These are phyloP conservation scores for Trichoderma atroviride DNA, from an alignment of 2,329 filamentous ascomycete genomes.

Conservation along the genomic window DNA sequence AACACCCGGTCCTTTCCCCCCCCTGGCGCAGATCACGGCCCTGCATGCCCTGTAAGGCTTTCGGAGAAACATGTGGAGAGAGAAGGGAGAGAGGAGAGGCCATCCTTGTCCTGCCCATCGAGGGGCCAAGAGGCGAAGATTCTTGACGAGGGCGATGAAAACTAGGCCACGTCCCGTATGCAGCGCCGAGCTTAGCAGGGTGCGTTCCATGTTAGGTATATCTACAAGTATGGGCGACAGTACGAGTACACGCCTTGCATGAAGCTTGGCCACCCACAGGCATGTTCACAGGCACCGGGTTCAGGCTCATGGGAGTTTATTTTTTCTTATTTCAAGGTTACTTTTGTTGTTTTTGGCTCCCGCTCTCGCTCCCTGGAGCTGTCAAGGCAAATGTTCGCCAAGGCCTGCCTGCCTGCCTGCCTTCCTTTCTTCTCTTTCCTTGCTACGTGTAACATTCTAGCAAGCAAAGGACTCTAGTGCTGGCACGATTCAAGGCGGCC, in stretches of 20 bases:
- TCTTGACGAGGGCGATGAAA: not conserved
- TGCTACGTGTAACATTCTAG: not conserved
- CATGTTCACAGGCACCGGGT: not conserved
- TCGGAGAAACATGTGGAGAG: not conserved
- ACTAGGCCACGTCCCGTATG: not conserved
- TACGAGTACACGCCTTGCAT: not conserved
- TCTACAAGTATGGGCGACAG: not conserved
- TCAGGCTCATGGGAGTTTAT: not conserved
- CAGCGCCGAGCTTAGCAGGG: not conserved
- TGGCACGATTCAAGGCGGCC: not conserved
- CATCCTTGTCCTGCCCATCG: not conserved
- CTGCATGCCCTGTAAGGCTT: constrained; percentile 8
- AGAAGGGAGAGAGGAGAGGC: no score
- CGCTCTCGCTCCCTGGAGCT: not conserved
- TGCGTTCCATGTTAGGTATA: not conserved
- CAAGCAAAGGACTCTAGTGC: not conserved
- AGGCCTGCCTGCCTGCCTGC: not conserved
- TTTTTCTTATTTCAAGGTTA: not conserved
- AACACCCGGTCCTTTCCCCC: not conserved
- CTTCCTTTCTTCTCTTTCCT: not conserved
- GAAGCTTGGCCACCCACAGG: not conserved
- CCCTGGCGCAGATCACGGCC: constrained; percentile 8
- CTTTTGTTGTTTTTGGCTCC: no score
- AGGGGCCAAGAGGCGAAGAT: not conserved
- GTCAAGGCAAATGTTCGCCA: not conserved